These are phyloP conservation scores for Nicotiana tabacum DNA, from an alignment of 257 asterid genomes.

Conservation along the genomic window DNA sequence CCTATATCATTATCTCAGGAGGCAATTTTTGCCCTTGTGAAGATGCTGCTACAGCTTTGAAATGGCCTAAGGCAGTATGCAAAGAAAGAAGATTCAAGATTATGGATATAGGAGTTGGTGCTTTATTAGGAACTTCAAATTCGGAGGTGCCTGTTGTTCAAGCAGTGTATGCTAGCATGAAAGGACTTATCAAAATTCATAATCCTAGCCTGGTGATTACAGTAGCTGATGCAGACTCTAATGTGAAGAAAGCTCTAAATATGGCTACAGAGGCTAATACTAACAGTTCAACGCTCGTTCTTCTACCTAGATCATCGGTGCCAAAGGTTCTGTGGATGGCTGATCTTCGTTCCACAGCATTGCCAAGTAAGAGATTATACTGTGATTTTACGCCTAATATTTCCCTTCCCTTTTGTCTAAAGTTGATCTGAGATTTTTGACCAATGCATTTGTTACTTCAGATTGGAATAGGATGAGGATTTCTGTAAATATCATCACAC, in stretches of 20 bases:
- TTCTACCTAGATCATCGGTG: slow-evolving; percentile 59
- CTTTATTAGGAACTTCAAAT: slow-evolving; percentile 53
- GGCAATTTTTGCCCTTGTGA: slow-evolving; percentile 79
- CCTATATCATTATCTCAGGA: slow-evolving; percentile 75
- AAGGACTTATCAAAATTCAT: slow-evolving; percentile 75
- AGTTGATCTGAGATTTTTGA: background rate
- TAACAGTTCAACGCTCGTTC: slow-evolving; percentile 44
- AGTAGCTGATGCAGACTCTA: slow-evolving; percentile 49
- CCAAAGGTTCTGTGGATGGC: slow-evolving; percentile 88
- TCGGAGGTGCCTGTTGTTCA: slow-evolving; percentile 83
- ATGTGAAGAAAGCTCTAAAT: slow-evolving; percentile 69
- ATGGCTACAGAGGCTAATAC: slow-evolving; percentile 53
- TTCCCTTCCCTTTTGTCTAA: background rate
- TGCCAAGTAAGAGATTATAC: slow-evolving; percentile 55
- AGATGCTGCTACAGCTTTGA: slow-evolving; percentile 58
- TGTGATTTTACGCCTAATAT: background rate
- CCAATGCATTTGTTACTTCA: slow-evolving; percentile 16
- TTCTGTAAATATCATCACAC: slow-evolving; percentile 76
- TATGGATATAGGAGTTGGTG: slow-evolving; percentile 69
- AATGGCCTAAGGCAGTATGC: slow-evolving; percentile 78
- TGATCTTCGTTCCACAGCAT: slow-evolving; percentile 73
- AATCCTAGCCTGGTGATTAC: slow-evolving; percentile 76
- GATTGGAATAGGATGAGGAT: slow-evolving; percentile 87
- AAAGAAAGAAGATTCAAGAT: slow-evolving; percentile 83
- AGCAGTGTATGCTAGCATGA: slow-evolving; percentile 79